Base-by-base conservation (phyloP, 2,329 filamentous ascomycete genomes). In the Phaeosphaeria sp. region DNA sequence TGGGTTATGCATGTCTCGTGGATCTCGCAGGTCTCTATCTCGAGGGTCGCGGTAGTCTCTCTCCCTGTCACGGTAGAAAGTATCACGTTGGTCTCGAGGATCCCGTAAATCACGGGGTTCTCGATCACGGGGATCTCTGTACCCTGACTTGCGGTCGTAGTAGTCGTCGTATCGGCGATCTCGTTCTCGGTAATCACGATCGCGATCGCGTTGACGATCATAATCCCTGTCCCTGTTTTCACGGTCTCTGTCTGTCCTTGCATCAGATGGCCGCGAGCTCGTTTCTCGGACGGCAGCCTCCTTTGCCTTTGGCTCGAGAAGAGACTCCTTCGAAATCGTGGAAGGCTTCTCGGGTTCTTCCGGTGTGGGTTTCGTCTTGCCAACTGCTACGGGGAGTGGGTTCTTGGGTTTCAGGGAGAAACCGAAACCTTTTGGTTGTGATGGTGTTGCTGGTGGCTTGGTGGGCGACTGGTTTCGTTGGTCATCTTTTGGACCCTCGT, bases 321-420 rank as follows among this genome's bases (percentile, higher is more conserved):
- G 51, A 75, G 82, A 67, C 74, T 80, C 82, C 56, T 69, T 73
- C 6, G 66, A 44, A 9, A 61, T 46, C 2, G 62, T 50, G 76
- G 80, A 66, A 75, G 78, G 51, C 33, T 63, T 68, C 43, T 71
- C 65, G 8, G 68, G 61, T 45, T 72, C 60, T 15, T 80, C 78
- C 51, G 85, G 66, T 57, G 84, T 83, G 42, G 80, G 72, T 43
- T 84, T 83, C 25, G 81, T 77, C 60, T 83, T 84, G 47, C 80
- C 79, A 56, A 82, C 81, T 60, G 84, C 80, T 60, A 84, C 80
- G 24, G 81, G 79, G 20, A 88, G 82, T 2, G 84, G 82, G 11
- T 83, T 84, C 43, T 90, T 86, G 9, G 89, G 86, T 74, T 97
- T 97, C 77, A 98, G 92, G 1, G 93, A 92, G 75, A 98, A 98